These are phyloP conservation scores for Ceratopteris richardii DNA, from an alignment of 75 land plant species.

Conservation along the genomic window DNA sequence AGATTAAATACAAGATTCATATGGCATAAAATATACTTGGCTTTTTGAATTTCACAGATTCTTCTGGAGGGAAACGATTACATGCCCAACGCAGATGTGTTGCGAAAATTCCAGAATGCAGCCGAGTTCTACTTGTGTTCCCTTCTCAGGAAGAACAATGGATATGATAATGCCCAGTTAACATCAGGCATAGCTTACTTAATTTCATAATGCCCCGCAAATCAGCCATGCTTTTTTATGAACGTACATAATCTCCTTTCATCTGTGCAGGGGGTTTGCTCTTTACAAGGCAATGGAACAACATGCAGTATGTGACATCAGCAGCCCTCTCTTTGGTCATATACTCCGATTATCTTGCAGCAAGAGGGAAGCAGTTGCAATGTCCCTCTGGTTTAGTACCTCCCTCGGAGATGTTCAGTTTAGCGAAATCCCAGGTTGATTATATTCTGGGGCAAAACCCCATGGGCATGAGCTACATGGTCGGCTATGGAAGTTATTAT, in stretches of 20 bases:
- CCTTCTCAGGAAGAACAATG: slow-evolving; percentile 52
- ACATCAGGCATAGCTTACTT: too few relatives aligned
- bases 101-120: slow-evolving; percentile 42
- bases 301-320: slow-evolving; percentile 48
- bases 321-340: slow-evolving; percentile 36
- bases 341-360: slow-evolving; percentile 21
- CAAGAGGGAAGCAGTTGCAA: slow-evolving; percentile 12
- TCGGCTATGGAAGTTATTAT: slow-evolving; percentile 50
- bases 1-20: too few relatives aligned
- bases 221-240: too few relatives aligned
- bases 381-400: slow-evolving; percentile 42
- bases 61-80: slow-evolving; percentile 38
- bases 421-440: slow-evolving; percentile 49
- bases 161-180: slow-evolving; percentile 13
- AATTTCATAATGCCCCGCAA: too few relatives aligned
- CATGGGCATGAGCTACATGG: slow-evolving; percentile 55
- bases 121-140: slow-evolving; percentile 82
- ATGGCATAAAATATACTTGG: slow-evolving; percentile 6
- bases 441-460: slow-evolving; percentile 83
- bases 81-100: slow-evolving; percentile 30
- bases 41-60: slow-evolving; percentile 33
- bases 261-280: slow-evolving; percentile 38
- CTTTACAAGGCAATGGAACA: slow-evolving; percentile 34
- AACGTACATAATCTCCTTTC: neutral
- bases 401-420: slow-evolving; percentile 35